Conservation (phyloP, 2,329 filamentous ascomycete species). For the Chaetomium sp. region DNA sequence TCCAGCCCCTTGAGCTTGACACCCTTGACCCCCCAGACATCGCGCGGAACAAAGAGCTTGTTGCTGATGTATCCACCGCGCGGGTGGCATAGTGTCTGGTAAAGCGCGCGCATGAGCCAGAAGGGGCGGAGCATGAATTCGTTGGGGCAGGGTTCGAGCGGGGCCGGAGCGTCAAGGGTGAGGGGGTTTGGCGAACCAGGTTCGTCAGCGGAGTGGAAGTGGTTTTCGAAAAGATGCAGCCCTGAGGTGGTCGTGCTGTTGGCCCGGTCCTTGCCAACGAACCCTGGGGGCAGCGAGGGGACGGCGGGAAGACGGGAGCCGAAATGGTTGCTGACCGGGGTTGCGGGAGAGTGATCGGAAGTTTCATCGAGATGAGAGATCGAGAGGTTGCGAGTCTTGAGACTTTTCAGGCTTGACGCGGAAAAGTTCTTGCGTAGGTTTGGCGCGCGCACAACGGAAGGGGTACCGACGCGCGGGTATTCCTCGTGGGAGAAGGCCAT, state of each 20-base stretch:
- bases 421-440: slow-evolving; percentile 62
- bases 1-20: slow-evolving; percentile 89
- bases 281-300: slow-evolving; percentile 60
- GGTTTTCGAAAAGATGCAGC: slow-evolving; percentile 75
- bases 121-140: slow-evolving; percentile 88
- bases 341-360: slow-evolving; percentile 64
- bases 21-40: slow-evolving; percentile 89
- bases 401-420: slow-evolving; percentile 61
- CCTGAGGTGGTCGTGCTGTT: slow-evolving; percentile 58
- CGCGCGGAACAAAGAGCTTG: slow-evolving; percentile 83
- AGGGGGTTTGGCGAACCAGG: slow-evolving; percentile 60
- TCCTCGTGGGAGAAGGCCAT: slow-evolving; percentile 26
- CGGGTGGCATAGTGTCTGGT: slow-evolving; percentile 86
- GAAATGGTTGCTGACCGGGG: slow-evolving; percentile 66
- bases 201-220: slow-evolving; percentile 62
- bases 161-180: slow-evolving; percentile 60
- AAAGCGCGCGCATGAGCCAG: slow-evolving; percentile 93
- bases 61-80: slow-evolving; percentile 87
- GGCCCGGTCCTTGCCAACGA: slow-evolving; percentile 43
- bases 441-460: slow-evolving; percentile 39
- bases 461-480: slow-evolving; percentile 45
- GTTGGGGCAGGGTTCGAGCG: slow-evolving; percentile 85
- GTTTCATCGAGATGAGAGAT: slow-evolving; percentile 53
- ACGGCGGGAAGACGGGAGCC: slow-evolving; percentile 48
- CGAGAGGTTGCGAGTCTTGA: slow-evolving; percentile 70